Base-by-base conservation (phyloP, 805 yeast species). In the Pichia pseudocactophila region DNA sequence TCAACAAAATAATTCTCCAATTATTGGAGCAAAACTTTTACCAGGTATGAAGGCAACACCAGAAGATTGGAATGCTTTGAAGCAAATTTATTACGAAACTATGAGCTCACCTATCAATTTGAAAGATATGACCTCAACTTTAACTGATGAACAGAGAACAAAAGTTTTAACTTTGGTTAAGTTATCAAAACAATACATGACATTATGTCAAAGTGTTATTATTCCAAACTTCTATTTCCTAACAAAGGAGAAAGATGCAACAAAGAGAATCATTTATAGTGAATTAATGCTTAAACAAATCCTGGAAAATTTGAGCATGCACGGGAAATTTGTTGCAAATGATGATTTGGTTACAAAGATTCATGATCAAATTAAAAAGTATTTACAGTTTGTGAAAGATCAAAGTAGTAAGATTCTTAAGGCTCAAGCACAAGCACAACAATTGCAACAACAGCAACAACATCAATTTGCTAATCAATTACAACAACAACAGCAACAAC, bases 281-380 rank as follows among this genome's bases (percentile, higher is more conserved):
- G 80, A 86, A 61, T 72, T 78, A 46, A 80, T 86, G 80, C 78
- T 85, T 35, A 80, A 78, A 54, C 82, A 80, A 56, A 82, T 86
- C 46, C 63, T 80, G 50, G 92, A 85, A 40, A 78, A 74, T 36
- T 66, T 86, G 50, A 73, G 78, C 44, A 50, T 49, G 28, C 49
- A 52, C 5, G 60, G 61, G 11, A 69, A 76, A 48, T 86, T 73
- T 54, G 73, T 79, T 48, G 89, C 89, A 1, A 75, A 77, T n/a
- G 82, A 82, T 13, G 85, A 78, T 37, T 68, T 84, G 33, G 65
- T 85, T 40, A 84, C 77, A 35, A 81, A 79, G 59, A 71, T 87
- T 43, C 77, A 80, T 47, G 64, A 69, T 37, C 94, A 87, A 52
- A 78, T 84, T 43, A 82, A 79, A 42, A 76, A 79, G 56, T 87